Percentiles rank a stretch among this genome's conserved stretches.
phyloP scores from a whole-genome alignment of 805 yeast genomes.

The Candida sanyiensis region DNA sequence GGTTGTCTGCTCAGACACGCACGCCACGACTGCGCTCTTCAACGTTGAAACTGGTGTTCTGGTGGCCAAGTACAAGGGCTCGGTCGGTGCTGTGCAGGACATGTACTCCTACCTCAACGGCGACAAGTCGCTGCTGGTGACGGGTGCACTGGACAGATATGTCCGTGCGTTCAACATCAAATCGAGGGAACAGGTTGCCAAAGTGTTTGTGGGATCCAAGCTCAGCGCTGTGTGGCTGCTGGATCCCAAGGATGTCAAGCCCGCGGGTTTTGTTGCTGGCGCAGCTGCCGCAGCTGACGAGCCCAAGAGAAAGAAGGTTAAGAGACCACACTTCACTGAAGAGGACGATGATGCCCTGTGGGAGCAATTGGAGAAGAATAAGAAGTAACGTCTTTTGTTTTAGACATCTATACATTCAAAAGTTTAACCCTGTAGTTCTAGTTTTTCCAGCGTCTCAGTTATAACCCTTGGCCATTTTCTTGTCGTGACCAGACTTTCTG shows the following conservation, averaged over 20 bases:
- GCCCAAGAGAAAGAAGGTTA: slow-evolving; percentile 25
- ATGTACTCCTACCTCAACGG: slow-evolving; percentile 21
- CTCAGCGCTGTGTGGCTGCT: slow-evolving; percentile 47
- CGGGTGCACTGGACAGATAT: slow-evolving; percentile 88
- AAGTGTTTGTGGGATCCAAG: slow-evolving; percentile 73
- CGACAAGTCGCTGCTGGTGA: slow-evolving; percentile 44
- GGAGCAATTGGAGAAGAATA: slow-evolving; percentile 26
- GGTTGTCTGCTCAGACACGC: slow-evolving; percentile 69
- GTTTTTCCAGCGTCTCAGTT: no score
- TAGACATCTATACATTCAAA: no score
- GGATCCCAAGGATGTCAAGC: slow-evolving; percentile 39
- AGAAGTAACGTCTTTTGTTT: slow-evolving; percentile 18
- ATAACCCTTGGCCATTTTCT: slow-evolving; percentile 36
- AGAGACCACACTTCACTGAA: slow-evolving; percentile 18
- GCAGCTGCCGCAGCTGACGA: slow-evolving; percentile 25
- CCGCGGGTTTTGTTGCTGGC: slow-evolving; percentile 27
- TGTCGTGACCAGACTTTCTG: slow-evolving; percentile 56
- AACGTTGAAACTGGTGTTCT: slow-evolving; percentile 45
- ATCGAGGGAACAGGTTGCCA: slow-evolving; percentile 53
- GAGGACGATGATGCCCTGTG: slow-evolving; percentile 35
- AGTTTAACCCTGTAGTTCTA: no score
- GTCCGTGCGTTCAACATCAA: slow-evolving; percentile 66
- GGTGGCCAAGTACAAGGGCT: slow-evolving; percentile 69
- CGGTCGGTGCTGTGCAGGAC: slow-evolving; percentile 60
- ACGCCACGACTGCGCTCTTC: slow-evolving; percentile 54